Evolutionary conservation across 2,329 filamentous ascomycete genomes (phyloP).

Genomic region (Diaporthe velutina): DNA sequence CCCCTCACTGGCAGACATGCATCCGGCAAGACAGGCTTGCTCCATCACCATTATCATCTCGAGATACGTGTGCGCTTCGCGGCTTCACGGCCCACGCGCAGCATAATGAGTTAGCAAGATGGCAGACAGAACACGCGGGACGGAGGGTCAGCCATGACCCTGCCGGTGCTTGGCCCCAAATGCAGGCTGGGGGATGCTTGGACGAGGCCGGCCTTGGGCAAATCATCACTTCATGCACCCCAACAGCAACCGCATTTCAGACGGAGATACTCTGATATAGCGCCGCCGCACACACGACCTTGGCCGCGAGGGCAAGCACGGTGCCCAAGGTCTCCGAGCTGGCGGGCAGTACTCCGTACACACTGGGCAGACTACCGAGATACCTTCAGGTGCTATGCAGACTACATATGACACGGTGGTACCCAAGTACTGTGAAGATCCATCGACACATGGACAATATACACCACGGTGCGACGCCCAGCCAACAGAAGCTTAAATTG

Average conservation of each 20-base stretch:
- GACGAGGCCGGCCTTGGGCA: conserved; percentile 29
- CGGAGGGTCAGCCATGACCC: conserved; percentile 9
- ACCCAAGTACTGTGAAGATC: background rate
- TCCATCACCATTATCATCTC: background rate
- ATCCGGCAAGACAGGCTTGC: background rate
- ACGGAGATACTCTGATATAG: conserved; percentile 26
- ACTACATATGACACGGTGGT: background rate
- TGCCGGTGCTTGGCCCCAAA: conserved; percentile 23
- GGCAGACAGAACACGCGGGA: conserved; percentile 23
- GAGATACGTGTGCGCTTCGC: background rate
- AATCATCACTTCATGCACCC: conserved; percentile 37
- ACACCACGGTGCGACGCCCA: conserved; percentile 9
- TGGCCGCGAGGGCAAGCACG: background rate
- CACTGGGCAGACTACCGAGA: background rate
- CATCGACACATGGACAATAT: background rate
- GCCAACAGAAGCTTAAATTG: conserved; percentile 30
- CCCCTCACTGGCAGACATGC: background rate
- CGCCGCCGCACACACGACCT: conserved; percentile 15
- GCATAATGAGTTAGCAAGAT: background rate
- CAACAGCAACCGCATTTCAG: conserved; percentile 23
- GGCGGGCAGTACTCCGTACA: background rate
- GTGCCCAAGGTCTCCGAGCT: conserved; percentile 3
- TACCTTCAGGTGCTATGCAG: background rate
- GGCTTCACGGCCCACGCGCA: background rate
- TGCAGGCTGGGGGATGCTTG: conserved; percentile 27